These are phyloP conservation scores for Eimeria maxima DNA, from an alignment of 169 alveolate genomes.

Conservation along the genomic window DNA sequence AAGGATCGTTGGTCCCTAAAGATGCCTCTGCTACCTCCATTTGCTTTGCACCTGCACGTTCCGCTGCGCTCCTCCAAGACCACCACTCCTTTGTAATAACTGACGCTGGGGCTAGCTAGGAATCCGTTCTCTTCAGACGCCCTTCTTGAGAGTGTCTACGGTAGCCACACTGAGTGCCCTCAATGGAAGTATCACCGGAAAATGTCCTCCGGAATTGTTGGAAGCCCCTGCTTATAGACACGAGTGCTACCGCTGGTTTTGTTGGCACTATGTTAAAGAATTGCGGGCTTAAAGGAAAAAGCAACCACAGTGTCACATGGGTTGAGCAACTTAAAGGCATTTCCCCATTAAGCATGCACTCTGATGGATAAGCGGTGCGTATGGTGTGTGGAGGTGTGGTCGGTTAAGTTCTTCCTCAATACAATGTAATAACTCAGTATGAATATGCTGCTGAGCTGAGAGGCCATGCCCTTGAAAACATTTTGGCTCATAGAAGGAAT, in stretches of 20 bases:
- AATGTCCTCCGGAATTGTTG: background rate
- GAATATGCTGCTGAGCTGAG: no score
- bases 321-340: background rate
- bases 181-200: background rate
- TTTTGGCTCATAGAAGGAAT: no score
- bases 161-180: background rate
- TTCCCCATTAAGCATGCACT: background rate
- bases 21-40: background rate
- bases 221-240: background rate
- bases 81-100: background rate
- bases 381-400: background rate
- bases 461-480: no score
- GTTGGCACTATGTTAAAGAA: background rate
- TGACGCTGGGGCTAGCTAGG: background rate
- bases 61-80: background rate
- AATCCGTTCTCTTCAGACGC: background rate
- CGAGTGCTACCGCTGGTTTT: background rate
- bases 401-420: background rate
- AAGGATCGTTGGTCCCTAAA: background rate
- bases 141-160: background rate
- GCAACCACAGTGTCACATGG: background rate
- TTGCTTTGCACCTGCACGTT: background rate
- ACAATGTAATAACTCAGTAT: background rate
- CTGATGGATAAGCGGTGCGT: background rate
- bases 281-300: background rate